A percentile compares a stretch with the other conserved stretches of the same genome.
phyloP scores from a whole-genome alignment of 139 green algal genomes.

The Nannochloris sp. region DNA sequence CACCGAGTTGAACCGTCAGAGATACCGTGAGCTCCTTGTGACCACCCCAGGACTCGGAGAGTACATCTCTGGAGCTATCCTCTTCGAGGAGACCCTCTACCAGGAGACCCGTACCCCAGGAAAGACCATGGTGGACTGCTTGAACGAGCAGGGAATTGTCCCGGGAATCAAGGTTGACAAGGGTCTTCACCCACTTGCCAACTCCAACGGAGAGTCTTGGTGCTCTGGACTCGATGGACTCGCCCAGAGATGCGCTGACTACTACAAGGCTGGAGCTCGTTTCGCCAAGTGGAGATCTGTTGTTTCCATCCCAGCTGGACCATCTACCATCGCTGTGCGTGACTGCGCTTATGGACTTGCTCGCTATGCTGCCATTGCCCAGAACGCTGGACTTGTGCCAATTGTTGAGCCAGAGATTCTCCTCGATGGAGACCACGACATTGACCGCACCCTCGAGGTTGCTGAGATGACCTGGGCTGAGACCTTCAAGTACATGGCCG shows the following conservation, averaged over 20 bases:
- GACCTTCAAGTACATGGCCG: conserved; percentile 98
- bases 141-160: conserved; percentile 74
- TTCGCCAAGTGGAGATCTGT: conserved; percentile 96
- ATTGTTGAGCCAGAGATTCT: conserved; percentile 99
- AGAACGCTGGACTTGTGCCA: conserved; percentile 86
- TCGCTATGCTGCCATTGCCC: conserved; percentile 92
- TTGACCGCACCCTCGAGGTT: conserved; percentile 79
- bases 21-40: conserved; percentile 93
- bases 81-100: conserved; percentile 99
- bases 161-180: conserved; percentile 96
- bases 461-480: conserved; percentile 82
- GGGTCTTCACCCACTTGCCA: conserved; percentile 85
- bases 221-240: conserved; percentile 96
- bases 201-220: conserved; percentile 88
- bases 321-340: conserved; percentile 58
- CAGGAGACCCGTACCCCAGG: conserved; percentile 69
- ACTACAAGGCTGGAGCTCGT: conserved; percentile 97
- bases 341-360: conserved; percentile 96
- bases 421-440: conserved; percentile 88
- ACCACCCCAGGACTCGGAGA: conserved; percentile 80
- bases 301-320: conserved; percentile 78
- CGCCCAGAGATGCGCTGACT: conserved; percentile 77
- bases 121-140: conserved; percentile 76
- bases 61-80: conserved; percentile 86
- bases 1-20: conserved; percentile 95